phyloP scores from a whole-genome alignment of 2,329 filamentous ascomycete species.

The Epichloe uncinata region DNA sequence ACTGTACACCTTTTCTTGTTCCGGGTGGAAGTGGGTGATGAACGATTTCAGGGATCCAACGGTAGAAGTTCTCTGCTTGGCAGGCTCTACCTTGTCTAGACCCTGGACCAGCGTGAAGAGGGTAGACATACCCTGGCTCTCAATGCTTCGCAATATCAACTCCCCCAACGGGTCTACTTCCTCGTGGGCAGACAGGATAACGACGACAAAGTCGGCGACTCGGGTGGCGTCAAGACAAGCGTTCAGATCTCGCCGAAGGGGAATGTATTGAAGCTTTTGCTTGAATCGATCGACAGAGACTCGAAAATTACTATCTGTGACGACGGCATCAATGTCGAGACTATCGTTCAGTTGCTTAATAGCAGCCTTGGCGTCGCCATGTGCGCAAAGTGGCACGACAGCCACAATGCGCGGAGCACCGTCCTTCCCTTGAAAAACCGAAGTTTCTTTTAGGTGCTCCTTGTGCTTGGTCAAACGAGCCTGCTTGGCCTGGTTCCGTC shows the following conservation, averaged over 20 bases:
- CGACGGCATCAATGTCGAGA: constrained; percentile 60
- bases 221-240: constrained; percentile 74
- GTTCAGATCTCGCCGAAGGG: constrained; percentile 58
- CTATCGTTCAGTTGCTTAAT: constrained; percentile 62
- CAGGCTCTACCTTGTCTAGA: constrained; percentile 62
- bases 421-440: constrained; percentile 74
- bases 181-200: constrained; percentile 68
- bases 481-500: constrained; percentile 90
- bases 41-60: constrained; percentile 78
- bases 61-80: constrained; percentile 65
- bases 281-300: constrained; percentile 82
- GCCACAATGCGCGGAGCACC: constrained; percentile 81
- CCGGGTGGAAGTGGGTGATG: constrained; percentile 87
- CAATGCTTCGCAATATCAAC: constrained; percentile 70
- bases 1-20: constrained; percentile 81
- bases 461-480: constrained; percentile 70
- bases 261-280: constrained; percentile 80
- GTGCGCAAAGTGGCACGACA: constrained; percentile 68
- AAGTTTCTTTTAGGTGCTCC: constrained; percentile 66
- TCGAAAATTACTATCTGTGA: constrained; percentile 45
- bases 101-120: constrained; percentile 76
- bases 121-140: constrained; percentile 89
- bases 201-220: constrained; percentile 80
- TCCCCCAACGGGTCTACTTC: constrained; percentile 81
- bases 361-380: constrained; percentile 53